Evolutionary conservation across 2,329 filamentous ascomycete genomes (phyloP), one percentile per base, ranked within the genome.

Genomic region (Fusarium sublunatum): DNA sequence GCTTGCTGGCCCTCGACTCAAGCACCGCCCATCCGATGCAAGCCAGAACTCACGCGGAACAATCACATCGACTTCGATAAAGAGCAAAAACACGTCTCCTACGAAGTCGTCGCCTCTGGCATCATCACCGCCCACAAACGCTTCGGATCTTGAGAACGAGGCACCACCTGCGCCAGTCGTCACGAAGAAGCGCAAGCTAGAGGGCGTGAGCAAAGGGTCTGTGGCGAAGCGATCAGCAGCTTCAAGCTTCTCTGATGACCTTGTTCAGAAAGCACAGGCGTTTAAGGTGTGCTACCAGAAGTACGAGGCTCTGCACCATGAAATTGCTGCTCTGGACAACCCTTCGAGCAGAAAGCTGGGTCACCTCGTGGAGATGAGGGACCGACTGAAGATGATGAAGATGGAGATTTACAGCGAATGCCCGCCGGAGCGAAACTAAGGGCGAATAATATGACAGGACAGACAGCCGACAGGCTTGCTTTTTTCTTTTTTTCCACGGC

Each of bases 61-160:
- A 2, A 60, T 58, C 12, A 67, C 58, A 8, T 77, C 77, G 2
- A 79, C 81, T 6, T 80, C 80, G 1, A 73, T 77, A 42, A 83
- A 80, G 71, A 78, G 76, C 70, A 85, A 85, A 73, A 77, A 81
- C 60, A 87, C 82, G 0, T 87, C 85, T 7, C 86, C 85, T 0
- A 79, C 79, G 46, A 89, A 89, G 71, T 88, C 87, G 3, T 89
- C 87, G 9, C 87, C 86, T 5, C 77, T 89, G 15, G 86, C 86
- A n/a, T 86, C 86, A 2, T 88, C 86, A 7, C 86, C 86, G 11
- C 86, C 86, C 0, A 88, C 86, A 7, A 89, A 88, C 61, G 87
- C 86, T 1, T 88, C 86, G 2, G 86, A 89, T 54, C 75, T 88
- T 34, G 86, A 87, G 28, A 77, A 81, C 64, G 66, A 77, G 40